A percentile compares a stretch with the other conserved stretches of the same genome.
These are phyloP conservation scores for Cladorrhinum samala DNA, from an alignment of 495 filamentous ascomycete genomes.

Conservation along the genomic window DNA sequence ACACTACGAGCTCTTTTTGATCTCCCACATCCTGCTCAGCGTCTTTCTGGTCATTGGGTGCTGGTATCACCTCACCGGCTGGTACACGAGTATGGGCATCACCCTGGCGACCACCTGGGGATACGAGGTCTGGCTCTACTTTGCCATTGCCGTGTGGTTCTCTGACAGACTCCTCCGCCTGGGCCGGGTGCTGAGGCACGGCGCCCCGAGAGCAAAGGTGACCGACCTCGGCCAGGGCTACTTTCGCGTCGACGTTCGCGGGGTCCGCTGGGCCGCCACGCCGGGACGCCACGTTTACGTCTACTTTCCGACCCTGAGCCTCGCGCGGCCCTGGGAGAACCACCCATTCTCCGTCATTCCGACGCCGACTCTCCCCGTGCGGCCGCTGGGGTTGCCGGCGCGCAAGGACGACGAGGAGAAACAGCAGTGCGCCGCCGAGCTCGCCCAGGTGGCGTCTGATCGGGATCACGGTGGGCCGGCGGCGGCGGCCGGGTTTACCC, in stretches of 20 bases:
- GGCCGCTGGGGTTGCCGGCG: background rate
- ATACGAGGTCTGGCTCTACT: conserved; percentile 44
- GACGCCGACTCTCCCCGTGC: conserved; percentile 8
- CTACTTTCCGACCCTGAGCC: conserved; percentile 39
- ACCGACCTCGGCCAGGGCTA: conserved; percentile 26
- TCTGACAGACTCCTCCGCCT: conserved; percentile 38
- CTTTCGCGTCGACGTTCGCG: conserved; percentile 31
- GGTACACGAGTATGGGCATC: no score
- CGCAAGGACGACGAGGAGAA: conserved; percentile 4
- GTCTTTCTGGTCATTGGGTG: background rate
- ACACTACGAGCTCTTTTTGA: background rate
- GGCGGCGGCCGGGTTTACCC: conserved; percentile 20
- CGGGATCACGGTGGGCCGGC: background rate
- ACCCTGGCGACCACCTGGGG: conserved; percentile 13
- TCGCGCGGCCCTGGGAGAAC: conserved; percentile 40
- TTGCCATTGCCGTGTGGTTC: conserved; percentile 36
- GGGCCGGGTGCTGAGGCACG: conserved; percentile 22
- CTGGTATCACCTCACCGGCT: background rate
- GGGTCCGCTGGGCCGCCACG: conserved; percentile 24
- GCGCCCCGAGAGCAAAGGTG: conserved; percentile 24
- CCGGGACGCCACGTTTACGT: conserved; percentile 32
- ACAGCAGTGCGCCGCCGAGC: no score
- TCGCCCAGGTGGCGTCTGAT: no score
- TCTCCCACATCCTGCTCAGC: background rate
- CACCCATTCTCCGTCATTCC: conserved; percentile 43